Conservation (phyloP, 2,329 filamentous ascomycete genomes). For the Fusarium sp. region DNA sequence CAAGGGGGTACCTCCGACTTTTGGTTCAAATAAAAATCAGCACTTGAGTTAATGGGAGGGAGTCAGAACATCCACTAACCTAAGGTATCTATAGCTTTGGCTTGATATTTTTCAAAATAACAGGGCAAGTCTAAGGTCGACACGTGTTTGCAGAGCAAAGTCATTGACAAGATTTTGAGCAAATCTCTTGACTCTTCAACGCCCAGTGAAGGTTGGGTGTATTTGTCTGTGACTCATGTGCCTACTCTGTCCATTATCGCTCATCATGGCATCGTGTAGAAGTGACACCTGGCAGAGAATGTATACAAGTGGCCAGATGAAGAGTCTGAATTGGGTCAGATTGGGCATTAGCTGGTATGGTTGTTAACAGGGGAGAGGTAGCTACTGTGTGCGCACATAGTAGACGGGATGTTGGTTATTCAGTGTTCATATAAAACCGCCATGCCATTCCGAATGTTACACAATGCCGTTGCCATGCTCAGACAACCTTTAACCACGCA, state of each 20-base stretch:
- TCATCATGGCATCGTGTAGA: neutral
- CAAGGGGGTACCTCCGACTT: too few relatives aligned
- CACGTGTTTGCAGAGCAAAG: conserved; percentile 6
- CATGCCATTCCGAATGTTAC: neutral
- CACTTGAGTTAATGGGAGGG: neutral
- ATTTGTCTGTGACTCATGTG: neutral
- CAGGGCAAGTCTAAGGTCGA: neutral
- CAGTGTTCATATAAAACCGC: neutral
- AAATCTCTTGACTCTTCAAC: neutral
- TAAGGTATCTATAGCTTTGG: neutral
- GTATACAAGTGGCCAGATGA: neutral
- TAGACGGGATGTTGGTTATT: neutral
- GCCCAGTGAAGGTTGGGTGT: neutral
- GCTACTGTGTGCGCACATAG: too few relatives aligned
- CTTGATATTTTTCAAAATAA: neutral
- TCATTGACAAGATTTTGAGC: neutral
- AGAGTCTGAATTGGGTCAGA: neutral
- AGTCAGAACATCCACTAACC: neutral
- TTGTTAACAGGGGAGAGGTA: too few relatives aligned
- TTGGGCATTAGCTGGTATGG: neutral
- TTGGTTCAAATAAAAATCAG: too few relatives aligned
- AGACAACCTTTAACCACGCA: neutral
- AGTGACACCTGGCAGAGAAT: neutral
- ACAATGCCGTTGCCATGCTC: neutral
- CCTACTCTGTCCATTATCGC: neutral